A percentile compares a stretch with the other conserved stretches of the same genome.
These are phyloP conservation scores for Cucurbita maxima DNA, from an alignment of 306 rosid genomes.

Conservation along the genomic window DNA sequence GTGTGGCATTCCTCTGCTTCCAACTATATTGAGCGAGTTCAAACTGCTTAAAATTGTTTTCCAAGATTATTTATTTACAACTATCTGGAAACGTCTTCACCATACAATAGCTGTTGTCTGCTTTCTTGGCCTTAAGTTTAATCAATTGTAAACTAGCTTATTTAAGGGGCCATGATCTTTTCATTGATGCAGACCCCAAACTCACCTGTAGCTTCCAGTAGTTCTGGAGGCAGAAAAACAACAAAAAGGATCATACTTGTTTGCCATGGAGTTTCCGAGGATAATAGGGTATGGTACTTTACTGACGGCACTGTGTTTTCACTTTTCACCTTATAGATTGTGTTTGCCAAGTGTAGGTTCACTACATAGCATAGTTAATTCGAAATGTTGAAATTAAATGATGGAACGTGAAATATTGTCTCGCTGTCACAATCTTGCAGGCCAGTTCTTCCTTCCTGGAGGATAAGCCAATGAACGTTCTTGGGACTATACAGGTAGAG, in stretches of 20 bases:
- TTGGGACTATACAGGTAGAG: constrained; percentile 75
- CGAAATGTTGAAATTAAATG: background rate
- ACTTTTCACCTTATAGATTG: background rate
- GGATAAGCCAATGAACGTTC: constrained; percentile 68
- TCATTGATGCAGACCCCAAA: constrained; percentile 72
- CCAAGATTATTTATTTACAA: background rate
- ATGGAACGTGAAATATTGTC: background rate
- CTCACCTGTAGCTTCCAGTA: constrained; percentile 67
- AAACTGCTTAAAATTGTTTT: background rate
- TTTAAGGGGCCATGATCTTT: constrained; percentile 11
- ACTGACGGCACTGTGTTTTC: background rate
- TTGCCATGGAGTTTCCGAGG: constrained; percentile 59
- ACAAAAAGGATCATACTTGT: constrained; percentile 51
- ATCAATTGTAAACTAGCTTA: background rate
- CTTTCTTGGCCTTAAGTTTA: background rate
- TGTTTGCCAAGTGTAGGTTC: background rate
- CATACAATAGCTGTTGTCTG: background rate
- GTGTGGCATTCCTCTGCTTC: background rate
- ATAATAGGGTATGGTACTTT: constrained; percentile 16
- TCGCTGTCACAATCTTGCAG: constrained; percentile 28
- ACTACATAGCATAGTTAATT: background rate
- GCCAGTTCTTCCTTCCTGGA: constrained; percentile 25
- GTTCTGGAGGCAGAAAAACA: constrained; percentile 65
- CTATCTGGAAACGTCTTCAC: background rate
- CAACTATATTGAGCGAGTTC: background rate